Evolutionary conservation across 139 green algal species (phyloP).

Genomic region (Chlamydomonas urium): DNA sequence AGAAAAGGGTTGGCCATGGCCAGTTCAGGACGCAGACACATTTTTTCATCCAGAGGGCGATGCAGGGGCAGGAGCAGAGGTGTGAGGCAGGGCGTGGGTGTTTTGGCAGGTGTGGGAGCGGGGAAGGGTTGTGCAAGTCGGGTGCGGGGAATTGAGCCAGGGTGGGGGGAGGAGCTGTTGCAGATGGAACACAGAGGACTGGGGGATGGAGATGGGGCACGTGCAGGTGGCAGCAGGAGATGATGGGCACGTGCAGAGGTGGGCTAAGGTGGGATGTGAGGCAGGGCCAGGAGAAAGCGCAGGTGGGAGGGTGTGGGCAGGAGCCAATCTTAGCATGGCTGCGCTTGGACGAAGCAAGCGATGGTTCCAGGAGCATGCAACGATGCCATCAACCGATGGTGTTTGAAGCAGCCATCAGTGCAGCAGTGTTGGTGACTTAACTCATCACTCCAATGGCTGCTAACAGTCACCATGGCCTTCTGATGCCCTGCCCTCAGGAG

Average conservation of each 20-base stretch:
- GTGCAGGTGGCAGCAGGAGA: too few species aligned
- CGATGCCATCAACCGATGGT: neutral
- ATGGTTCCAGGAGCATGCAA: too few species aligned
- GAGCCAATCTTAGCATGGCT: neutral
- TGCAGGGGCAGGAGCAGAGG: neutral
- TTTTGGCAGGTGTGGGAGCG: neutral
- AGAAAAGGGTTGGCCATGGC: neutral
- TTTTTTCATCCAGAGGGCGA: neutral
- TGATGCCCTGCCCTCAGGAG: slow-evolving; percentile 21
- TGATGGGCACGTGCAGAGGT: too few species aligned
- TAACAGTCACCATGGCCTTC: neutral
- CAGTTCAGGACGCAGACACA: too few species aligned
- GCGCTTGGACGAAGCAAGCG: neutral
- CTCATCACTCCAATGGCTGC: too few species aligned
- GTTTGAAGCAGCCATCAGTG: too few species aligned
- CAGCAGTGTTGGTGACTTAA: neutral
- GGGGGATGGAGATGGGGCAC: too few species aligned
- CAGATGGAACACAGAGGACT: too few species aligned
- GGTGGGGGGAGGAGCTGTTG: neutral
- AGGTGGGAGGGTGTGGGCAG: neutral
- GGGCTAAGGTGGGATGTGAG: too few species aligned
- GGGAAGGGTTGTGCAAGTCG: neutral
- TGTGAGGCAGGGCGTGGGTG: neutral
- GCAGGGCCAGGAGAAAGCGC: too few species aligned
- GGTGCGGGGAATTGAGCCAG: too few species aligned